A percentile compares a stretch with the other conserved stretches of the same genome.
phyloP scores from a whole-genome alignment of 371 early-diverging fungal genomes.

The Actinomortierella wolfii region DNA sequence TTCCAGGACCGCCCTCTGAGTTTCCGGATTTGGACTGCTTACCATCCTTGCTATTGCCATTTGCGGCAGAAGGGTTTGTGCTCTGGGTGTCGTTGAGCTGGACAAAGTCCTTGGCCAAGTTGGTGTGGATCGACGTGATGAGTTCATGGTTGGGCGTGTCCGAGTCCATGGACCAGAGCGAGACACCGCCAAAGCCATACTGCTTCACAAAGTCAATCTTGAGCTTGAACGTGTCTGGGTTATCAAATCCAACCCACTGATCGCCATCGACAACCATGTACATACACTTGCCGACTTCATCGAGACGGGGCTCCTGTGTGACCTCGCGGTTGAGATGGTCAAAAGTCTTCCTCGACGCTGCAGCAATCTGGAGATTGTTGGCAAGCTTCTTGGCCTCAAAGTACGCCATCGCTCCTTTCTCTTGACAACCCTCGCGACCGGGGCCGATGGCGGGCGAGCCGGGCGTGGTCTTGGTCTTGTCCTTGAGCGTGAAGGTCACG shows the following conservation, averaged over 20 bases:
- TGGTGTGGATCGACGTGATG: conserved; percentile 26
- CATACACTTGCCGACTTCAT: conserved; percentile 35
- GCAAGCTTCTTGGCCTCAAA: conserved; percentile 30
- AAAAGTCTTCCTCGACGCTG: conserved; percentile 1
- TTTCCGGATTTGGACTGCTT: too few species aligned
- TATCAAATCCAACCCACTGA: conserved; percentile 41
- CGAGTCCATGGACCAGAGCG: conserved; percentile 47
- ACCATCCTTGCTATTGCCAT: too few species aligned
- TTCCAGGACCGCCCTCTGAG: neutral
- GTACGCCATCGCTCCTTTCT: conserved; percentile 43
- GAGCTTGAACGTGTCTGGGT: conserved; percentile 28
- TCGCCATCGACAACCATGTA: conserved; percentile 42
- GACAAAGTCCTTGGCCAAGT: conserved; percentile 16
- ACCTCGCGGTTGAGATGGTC: conserved; percentile 23
- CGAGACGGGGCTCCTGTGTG: conserved; percentile 30
- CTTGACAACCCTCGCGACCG: conserved; percentile 33
- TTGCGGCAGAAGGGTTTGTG: neutral
- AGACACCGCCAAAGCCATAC: conserved; percentile 38
- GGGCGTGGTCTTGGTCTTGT: conserved; percentile 19
- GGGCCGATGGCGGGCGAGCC: conserved; percentile 40
- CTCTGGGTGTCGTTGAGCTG: neutral
- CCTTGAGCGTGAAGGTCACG: conserved; percentile 42
- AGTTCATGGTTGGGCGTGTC: conserved; percentile 31
- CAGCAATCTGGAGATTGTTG: conserved; percentile 20
- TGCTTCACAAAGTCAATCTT: conserved; percentile 33